These are phyloP conservation scores for Ustilago tritici DNA, from an alignment of 1,284 basidiomycete genomes.

Conservation along the genomic window DNA sequence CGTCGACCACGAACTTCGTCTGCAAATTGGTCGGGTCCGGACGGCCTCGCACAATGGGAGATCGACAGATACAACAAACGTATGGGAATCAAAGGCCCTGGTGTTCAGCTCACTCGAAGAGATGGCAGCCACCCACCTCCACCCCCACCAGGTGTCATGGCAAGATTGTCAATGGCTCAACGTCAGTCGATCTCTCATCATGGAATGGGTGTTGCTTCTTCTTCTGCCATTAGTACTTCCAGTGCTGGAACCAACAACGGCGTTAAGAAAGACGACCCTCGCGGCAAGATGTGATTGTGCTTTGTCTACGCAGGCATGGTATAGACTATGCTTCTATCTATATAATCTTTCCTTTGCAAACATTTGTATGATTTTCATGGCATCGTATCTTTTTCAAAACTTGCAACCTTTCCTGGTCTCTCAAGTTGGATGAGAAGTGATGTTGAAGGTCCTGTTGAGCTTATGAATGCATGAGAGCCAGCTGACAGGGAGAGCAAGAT, in stretches of 20 bases:
- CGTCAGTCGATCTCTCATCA: constrained; percentile 33
- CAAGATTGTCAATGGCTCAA: constrained; percentile 35
- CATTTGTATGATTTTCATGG: not conserved
- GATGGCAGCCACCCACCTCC: constrained; percentile 37
- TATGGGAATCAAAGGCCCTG: constrained; percentile 60
- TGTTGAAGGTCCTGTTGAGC: too few relatives aligned
- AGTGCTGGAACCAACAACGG: constrained; percentile 13
- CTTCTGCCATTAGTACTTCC: not conserved
- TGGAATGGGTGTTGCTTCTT: not conserved
- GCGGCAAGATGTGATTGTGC: constrained; percentile 13
- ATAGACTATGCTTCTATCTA: not conserved
- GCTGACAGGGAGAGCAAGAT: not conserved
- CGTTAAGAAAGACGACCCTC: constrained; percentile 21
- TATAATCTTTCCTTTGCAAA: not conserved
- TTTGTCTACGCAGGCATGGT: constrained; percentile 1
- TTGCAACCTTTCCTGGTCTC: not conserved
- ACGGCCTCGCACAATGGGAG: constrained; percentile 65
- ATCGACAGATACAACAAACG: constrained; percentile 67
- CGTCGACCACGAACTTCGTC: constrained; percentile 59
- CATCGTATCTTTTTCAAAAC: not conserved
- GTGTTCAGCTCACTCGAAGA: constrained; percentile 32
- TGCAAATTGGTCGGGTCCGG: constrained; percentile 64
- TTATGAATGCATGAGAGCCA: not conserved
- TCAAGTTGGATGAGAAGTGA: too few relatives aligned
- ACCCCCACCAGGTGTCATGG: constrained; percentile 34